Base-by-base conservation (phyloP, 2,329 filamentous ascomycete species). In the Fusarium tupiense region DNA sequence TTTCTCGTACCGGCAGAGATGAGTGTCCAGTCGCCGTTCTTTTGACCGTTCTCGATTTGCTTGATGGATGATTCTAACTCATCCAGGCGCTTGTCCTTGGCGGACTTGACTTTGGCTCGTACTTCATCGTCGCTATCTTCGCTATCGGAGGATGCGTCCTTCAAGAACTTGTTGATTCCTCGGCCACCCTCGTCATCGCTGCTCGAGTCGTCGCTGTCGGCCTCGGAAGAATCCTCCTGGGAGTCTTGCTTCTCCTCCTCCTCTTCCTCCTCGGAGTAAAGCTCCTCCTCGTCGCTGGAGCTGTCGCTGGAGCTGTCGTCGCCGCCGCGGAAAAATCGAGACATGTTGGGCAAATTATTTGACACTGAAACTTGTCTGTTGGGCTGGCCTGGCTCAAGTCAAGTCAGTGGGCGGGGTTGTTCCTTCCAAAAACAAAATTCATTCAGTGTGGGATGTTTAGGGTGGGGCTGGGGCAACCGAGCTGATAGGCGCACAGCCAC, bases 1-100 rank as follows among this genome's bases (percentile, higher is more conserved):
- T 29, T 26, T 43, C 31, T 70, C 74, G 52, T 89, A 97, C 95
- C 95, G 81, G 91, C 90, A 72, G 94, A 94, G 77, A 98, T 97
- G 73, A 96, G 92, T 76, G 93, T 93, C 96, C 96, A 99, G 86
- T 99, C 96, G 81, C 94, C 95, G 81, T 98, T 99, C 89, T 97
- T 98, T 85, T 96, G 89, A 72, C 94, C 95, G 86, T 99, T 99
- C 83, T 98, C 95, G 81, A 99, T 98, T 81, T 93, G 86, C 83
- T 93, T 93, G 80, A 98, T 93, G 49, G 92, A 97, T 69, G 91
- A 90, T 84, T 99, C 96, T 70, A 99, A 89, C 85, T 98, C 97
- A 81, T 98, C 96, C 76, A 94, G 89, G 72, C 96, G 91, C 90
- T 99, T 99, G 88, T 98, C 95, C 86, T 98, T 98, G 80, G 96